phyloP scores from a whole-genome alignment of 495 filamentous ascomycete genomes.

The Endocarpon pusillum region DNA sequence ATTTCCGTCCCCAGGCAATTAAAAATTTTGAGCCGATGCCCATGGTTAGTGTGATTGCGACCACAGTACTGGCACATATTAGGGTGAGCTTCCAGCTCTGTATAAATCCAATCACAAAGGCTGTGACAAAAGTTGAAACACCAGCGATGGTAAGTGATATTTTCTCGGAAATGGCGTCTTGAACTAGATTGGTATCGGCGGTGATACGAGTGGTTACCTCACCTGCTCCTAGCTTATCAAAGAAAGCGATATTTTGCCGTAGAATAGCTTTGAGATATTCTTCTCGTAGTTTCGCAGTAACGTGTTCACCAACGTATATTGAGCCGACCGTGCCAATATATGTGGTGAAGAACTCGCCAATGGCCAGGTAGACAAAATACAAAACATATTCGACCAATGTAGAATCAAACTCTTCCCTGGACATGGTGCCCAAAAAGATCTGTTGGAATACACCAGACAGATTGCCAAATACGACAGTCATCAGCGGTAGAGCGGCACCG shows the following conservation, averaged over 20 bases:
- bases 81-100: slow-evolving; percentile 23
- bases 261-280: slow-evolving; percentile 19
- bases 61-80: slow-evolving; percentile 14
- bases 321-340: slow-evolving; percentile 14
- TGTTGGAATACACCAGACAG: slow-evolving; percentile 4
- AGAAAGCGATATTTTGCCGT: slow-evolving; percentile 25
- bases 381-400: slow-evolving; percentile 2
- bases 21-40: slow-evolving; percentile 5
- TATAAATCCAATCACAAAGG: slow-evolving; percentile 20
- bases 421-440: background rate
- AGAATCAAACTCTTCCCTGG: background rate
- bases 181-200: slow-evolving; percentile 23
- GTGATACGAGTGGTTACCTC: slow-evolving; percentile 23
- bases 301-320: slow-evolving; percentile 15
- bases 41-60: slow-evolving; percentile 12
- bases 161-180: slow-evolving; percentile 27
- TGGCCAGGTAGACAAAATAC: slow-evolving; percentile 10
- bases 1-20: slow-evolving; percentile 1
- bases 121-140: slow-evolving; percentile 17
- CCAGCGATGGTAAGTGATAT: slow-evolving; percentile 15
- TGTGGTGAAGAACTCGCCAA: slow-evolving; percentile 17
- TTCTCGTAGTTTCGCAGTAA: slow-evolving; percentile 18
- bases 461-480: slow-evolving; percentile 36
- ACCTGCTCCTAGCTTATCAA: slow-evolving; percentile 20
- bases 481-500: slow-evolving; percentile 59